These are phyloP conservation scores for Penicillium bovifimosum DNA, from an alignment of 495 filamentous ascomycete species.

Conservation along the genomic window DNA sequence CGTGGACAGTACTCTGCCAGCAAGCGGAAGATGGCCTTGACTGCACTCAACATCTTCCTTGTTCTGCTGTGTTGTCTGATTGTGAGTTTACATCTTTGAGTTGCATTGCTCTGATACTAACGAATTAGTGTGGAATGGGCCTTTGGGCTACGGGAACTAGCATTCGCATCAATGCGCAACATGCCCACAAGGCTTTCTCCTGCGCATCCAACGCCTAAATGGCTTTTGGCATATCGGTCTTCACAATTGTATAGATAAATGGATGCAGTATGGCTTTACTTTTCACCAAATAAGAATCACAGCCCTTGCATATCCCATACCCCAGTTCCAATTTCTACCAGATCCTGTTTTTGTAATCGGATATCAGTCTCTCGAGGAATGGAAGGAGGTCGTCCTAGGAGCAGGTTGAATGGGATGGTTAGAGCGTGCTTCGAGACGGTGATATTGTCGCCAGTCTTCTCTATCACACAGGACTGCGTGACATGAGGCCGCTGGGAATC, in stretches of 20 bases:
- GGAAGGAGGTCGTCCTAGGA: neutral
- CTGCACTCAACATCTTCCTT: slow-evolving; percentile 21
- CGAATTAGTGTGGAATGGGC: slow-evolving; percentile 28
- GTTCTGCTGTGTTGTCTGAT: slow-evolving; percentile 16
- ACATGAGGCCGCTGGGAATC: neutral
- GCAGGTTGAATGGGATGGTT: neutral
- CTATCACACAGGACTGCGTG: neutral
- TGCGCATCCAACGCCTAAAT: neutral
- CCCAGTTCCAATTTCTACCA: neutral
- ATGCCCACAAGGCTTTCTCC: neutral
- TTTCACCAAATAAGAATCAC: neutral
- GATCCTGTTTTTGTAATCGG: neutral
- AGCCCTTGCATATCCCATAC: neutral
- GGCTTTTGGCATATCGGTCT: neutral
- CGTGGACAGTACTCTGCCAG: slow-evolving; percentile 14
- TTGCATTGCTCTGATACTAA: neutral
- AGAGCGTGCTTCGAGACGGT: neutral
- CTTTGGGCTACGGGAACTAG: slow-evolving; percentile 26
- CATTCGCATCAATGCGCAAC: slow-evolving; percentile 2
- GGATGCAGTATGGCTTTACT: too few relatives aligned
- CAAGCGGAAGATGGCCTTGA: slow-evolving; percentile 22
- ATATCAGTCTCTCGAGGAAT: neutral
- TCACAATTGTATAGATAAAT: too few relatives aligned
- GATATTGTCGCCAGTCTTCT: neutral
- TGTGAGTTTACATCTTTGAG: neutral